Percentiles rank a stretch among this genome's conserved stretches.
Evolutionary conservation across 108 stramenopile genomes (phyloP).

Genomic region (Pseudonitzschia multiseries): DNA sequence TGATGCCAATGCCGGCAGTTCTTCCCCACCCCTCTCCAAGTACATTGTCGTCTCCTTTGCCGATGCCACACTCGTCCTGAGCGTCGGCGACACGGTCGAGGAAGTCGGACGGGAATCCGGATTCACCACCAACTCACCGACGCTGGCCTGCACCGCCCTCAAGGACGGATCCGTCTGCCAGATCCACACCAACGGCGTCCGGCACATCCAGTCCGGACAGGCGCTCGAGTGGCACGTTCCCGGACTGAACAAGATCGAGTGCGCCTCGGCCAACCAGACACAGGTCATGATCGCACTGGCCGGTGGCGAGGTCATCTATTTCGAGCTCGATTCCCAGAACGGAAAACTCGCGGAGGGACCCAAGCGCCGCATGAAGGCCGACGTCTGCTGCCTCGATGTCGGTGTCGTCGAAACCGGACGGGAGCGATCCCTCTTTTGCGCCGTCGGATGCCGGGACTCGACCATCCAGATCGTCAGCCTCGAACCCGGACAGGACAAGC

Average conservation of each 20-base stretch:
- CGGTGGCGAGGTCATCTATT: constrained; percentile 94
- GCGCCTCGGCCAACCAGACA: constrained; percentile 85
- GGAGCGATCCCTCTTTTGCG: constrained; percentile 80
- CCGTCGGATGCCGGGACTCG: constrained; percentile 90
- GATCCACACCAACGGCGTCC: constrained; percentile 89
- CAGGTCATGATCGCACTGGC: constrained; percentile 93
- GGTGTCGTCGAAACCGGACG: constrained; percentile 83
- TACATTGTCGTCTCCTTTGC: constrained; percentile 97
- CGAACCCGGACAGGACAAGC: constrained; percentile 59
- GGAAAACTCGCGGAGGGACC: constrained; percentile 80
- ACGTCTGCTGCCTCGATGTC: constrained; percentile 92
- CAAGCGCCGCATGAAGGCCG: constrained; percentile 83
- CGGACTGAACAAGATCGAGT: constrained; percentile 88
- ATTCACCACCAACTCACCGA: constrained; percentile 84
- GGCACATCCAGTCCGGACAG: constrained; percentile 76
- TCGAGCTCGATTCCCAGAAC: constrained; percentile 89
- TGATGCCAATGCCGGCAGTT: constrained; percentile 32
- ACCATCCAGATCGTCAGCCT: constrained; percentile 89
- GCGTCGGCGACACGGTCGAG: constrained; percentile 95
- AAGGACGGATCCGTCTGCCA: constrained; percentile 84
- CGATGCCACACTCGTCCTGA: constrained; percentile 95
- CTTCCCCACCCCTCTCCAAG: constrained; percentile 32
- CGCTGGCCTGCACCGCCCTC: constrained; percentile 88
- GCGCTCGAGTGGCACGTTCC: constrained; percentile 92
- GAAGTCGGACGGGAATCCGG: constrained; percentile 91